A percentile compares a stretch with the other conserved stretches of the same genome.
These are phyloP conservation scores for Ciborinia camelliae DNA, from an alignment of 2,329 filamentous ascomycete species.

Conservation along the genomic window DNA sequence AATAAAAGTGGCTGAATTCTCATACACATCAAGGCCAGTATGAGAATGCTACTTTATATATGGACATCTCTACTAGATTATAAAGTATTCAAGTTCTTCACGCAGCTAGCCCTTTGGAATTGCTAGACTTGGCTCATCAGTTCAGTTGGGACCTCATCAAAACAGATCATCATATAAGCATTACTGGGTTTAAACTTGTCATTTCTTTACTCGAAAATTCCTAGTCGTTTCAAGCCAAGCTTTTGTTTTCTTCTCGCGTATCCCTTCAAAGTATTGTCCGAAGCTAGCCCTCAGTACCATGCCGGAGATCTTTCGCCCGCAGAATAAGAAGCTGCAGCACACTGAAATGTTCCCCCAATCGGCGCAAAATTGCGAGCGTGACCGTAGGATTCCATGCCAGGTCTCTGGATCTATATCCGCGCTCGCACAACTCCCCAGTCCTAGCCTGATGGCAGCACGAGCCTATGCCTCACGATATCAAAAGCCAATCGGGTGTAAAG, in stretches of 20 bases:
- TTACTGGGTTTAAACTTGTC: background rate
- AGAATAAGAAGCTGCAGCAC: background rate
- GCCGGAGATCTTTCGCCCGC: background rate
- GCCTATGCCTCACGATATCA: constrained; percentile 28
- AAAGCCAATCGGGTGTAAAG: constrained; percentile 21
- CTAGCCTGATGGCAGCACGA: constrained; percentile 31
- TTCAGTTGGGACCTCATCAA: background rate
- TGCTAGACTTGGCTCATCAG: background rate
- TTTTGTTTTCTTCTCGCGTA: background rate
- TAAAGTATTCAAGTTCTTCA: background rate
- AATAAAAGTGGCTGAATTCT: background rate
- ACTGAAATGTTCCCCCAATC: background rate
- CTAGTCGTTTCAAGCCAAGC: background rate
- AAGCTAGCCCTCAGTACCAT: background rate
- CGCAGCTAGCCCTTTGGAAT: background rate
- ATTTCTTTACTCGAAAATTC: background rate
- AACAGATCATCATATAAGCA: background rate
- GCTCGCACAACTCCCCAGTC: constrained; percentile 26
- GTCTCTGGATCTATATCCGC: background rate
- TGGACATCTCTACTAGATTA: background rate
- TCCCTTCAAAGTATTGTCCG: background rate
- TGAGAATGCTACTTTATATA: background rate
- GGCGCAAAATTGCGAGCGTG: background rate
- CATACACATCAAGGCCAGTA: background rate
- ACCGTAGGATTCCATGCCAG: background rate